Evolutionary conservation across 306 rosid species (phyloP).

Genomic region (Oemleria cerasiformis): DNA sequence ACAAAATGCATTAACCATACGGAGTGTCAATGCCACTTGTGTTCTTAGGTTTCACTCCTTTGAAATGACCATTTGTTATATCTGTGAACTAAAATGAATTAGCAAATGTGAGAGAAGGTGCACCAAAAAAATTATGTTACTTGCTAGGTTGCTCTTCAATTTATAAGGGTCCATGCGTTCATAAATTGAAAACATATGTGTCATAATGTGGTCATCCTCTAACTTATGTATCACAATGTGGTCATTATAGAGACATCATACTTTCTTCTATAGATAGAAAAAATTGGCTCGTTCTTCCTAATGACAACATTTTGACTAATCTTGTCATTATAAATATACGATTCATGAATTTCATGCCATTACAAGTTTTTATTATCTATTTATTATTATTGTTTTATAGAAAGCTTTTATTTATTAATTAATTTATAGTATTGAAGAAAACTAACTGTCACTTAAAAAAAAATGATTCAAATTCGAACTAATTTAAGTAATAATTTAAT

Average conservation of each 20-base stretch:
- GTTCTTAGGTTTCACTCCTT: constrained; percentile 37
- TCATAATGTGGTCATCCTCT: constrained; percentile 36
- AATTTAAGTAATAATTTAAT: no score
- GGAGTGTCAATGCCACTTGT: not conserved
- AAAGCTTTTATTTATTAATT: no score
- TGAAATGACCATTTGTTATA: constrained; percentile 14
- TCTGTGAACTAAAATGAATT: not conserved
- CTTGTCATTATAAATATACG: not conserved
- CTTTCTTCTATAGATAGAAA: constrained; percentile 2
- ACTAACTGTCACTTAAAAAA: no score
- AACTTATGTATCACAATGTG: constrained; percentile 23
- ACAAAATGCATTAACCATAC: constrained; percentile 9
- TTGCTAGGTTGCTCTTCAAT: not conserved
- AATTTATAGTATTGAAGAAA: no score
- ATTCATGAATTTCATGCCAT: no score
- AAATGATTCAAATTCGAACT: no score
- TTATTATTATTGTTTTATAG: no score
- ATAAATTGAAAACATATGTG: not conserved
- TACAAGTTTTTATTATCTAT: no score
- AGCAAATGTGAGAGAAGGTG: not conserved
- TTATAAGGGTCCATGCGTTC: not conserved
- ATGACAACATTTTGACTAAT: not conserved
- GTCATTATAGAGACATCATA: constrained; percentile 26
- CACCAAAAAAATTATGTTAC: not conserved
- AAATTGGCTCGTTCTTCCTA: not conserved